Conservation (phyloP, 495 filamentous ascomycete species). For the Copromyces sp. region DNA sequence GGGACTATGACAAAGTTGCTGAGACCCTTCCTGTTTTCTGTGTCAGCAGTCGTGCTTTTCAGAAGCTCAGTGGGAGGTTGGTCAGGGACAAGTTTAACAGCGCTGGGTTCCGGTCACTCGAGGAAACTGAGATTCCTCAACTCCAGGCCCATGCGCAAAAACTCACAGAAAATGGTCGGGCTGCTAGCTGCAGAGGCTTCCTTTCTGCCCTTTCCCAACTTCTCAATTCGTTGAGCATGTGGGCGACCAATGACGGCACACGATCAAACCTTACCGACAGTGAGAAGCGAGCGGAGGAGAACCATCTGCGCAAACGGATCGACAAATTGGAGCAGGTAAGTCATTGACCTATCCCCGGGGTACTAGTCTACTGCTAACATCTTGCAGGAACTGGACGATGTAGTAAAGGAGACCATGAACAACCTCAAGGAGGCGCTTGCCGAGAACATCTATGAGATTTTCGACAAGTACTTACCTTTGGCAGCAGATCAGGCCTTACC, state of each 20-base stretch:
- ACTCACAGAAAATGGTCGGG: constrained; percentile 40
- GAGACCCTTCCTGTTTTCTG: constrained; percentile 52
- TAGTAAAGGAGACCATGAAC: constrained; percentile 22
- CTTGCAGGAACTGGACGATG: constrained; percentile 23
- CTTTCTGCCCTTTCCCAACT: constrained; percentile 44
- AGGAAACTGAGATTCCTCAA: constrained; percentile 45
- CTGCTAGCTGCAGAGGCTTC: constrained; percentile 17
- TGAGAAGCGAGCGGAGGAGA: constrained; percentile 32
- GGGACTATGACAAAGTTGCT: constrained; percentile 53
- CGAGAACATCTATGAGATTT: constrained; percentile 38
- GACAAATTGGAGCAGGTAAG: constrained; percentile 36
- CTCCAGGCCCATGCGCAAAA: constrained; percentile 51
- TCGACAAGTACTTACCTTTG: constrained; percentile 22
- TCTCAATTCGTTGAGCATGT: constrained; percentile 48
- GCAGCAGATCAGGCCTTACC: constrained; percentile 28
- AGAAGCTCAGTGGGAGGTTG: constrained; percentile 47
- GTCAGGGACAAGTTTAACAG: constrained; percentile 24
- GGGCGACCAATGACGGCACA: constrained; percentile 41
- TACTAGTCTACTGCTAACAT: background rate
- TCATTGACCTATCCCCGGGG: constrained; percentile 1
- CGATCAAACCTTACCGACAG: constrained; percentile 30
- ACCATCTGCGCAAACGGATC: constrained; percentile 32
- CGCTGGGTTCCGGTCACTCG: constrained; percentile 25
- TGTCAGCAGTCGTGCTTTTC: constrained; percentile 50
- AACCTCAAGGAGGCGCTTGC: constrained; percentile 29